A percentile compares a stretch with the other conserved stretches of the same genome.
Conservation (phyloP, 1,284 basidiomycete species). For the Naganishia sp. region DNA sequence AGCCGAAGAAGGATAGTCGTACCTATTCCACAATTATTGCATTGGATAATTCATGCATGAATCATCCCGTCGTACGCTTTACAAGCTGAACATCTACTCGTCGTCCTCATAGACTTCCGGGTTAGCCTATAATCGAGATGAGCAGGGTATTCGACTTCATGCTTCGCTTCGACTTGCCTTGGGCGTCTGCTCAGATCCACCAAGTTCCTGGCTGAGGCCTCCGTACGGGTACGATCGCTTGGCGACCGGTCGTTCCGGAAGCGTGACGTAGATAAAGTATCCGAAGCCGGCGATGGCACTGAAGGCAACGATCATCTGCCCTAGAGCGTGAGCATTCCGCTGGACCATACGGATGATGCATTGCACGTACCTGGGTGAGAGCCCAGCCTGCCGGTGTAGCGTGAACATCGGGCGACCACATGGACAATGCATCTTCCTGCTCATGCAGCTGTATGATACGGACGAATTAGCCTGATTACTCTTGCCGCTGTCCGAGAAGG, state of each 20-base stretch:
- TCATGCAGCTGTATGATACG: conserved; percentile 66
- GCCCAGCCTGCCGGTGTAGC: conserved; percentile 44
- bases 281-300: conserved; percentile 42
- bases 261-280: conserved; percentile 41
- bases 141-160: background rate
- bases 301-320: conserved; percentile 43
- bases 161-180: conserved; percentile 26
- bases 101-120: conserved; percentile 36
- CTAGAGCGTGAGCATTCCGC: background rate
- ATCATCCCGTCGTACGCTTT: conserved; percentile 3
- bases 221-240: conserved; percentile 49
- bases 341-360: background rate
- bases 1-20: conserved; percentile 46
- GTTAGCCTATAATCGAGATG: conserved; percentile 30
- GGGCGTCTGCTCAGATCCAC: conserved; percentile 37
- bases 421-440: conserved; percentile 75
- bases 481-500: background rate
- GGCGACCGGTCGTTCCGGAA: conserved; percentile 42
- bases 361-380: conserved; percentile 39
- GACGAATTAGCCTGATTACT: conserved; percentile 9
- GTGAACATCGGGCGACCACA: conserved; percentile 81
- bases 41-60: conserved; percentile 11
- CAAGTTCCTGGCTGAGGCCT: conserved; percentile 51
- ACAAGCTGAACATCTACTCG: conserved; percentile 24
- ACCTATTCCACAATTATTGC: conserved; percentile 48